Conservation (phyloP, 108 stramenopile species). For the Nannochloropsis gaditana region DNA sequence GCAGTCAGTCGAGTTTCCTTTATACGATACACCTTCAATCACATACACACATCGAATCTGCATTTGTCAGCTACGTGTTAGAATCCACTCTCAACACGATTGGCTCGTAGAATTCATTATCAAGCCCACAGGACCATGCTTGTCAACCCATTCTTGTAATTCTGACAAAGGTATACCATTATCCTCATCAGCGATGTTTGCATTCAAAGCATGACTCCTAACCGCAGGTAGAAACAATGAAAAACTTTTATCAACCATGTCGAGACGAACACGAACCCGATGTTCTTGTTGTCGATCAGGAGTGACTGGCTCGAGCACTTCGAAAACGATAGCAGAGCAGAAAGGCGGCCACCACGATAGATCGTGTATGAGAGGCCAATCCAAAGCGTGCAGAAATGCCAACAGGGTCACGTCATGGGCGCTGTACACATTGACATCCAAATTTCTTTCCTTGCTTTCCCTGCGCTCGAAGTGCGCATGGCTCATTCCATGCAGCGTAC, state of each 20-base stretch:
- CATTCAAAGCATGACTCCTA: not conserved
- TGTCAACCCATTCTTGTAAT: not conserved
- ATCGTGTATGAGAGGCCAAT: not conserved
- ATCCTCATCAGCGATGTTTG: not conserved
- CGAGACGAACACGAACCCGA: not conserved
- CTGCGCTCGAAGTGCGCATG: not conserved
- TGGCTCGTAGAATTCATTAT: too few species aligned
- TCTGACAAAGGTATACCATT: not conserved
- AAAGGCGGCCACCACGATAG: not conserved
- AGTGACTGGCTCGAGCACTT: not conserved
- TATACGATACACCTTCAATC: too few species aligned
- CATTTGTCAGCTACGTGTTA: too few species aligned
- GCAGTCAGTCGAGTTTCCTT: too few species aligned
- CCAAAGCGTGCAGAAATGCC: not conserved
- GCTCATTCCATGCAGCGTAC: not conserved
- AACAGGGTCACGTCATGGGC: not conserved
- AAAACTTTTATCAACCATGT: slow-evolving; percentile 11
- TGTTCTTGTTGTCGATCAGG: not conserved
- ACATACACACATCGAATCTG: too few species aligned
- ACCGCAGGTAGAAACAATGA: not conserved
- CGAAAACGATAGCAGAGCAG: not conserved
- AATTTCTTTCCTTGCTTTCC: too few species aligned
- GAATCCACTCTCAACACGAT: too few species aligned
- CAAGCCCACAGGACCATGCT: not conserved
- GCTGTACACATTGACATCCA: not conserved